These are phyloP conservation scores for Sambucus nigra DNA, from an alignment of 129 eudicot species.

Conservation along the genomic window DNA sequence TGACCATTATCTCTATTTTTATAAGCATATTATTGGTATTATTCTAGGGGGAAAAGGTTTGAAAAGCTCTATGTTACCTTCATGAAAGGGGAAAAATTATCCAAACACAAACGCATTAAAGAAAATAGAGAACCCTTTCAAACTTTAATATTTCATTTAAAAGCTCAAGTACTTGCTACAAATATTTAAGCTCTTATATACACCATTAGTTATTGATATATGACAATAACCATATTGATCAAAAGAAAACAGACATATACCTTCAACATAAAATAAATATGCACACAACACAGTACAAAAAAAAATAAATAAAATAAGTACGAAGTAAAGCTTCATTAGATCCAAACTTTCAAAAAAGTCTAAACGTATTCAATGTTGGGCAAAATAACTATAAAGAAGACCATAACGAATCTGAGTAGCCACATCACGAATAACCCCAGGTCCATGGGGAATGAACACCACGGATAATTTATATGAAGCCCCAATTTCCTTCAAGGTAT, in stretches of 20 bases:
- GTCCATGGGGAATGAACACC: slow-evolving; percentile 75
- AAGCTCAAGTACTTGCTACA: not conserved
- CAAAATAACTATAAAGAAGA: slow-evolving; percentile 43
- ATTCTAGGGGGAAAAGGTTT: too few species aligned
- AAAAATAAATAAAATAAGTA: not conserved
- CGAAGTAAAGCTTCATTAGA: not conserved
- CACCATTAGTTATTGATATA: not conserved
- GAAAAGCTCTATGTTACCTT: too few species aligned
- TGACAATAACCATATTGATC: too few species aligned
- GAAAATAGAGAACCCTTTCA: too few species aligned
- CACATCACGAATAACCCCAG: slow-evolving; percentile 70
- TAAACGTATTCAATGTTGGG: not conserved
- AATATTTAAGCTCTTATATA: not conserved
- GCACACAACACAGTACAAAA: not conserved
- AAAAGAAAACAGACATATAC: not conserved
- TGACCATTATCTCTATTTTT: too few species aligned
- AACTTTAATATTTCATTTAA: too few species aligned
- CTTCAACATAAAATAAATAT: too few species aligned
- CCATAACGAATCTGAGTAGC: slow-evolving; percentile 81
- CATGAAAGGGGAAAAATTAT: too few species aligned
- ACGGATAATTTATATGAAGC: slow-evolving; percentile 63
- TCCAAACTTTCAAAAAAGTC: not conserved
- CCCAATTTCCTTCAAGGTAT: slow-evolving; percentile 79
- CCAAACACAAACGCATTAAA: too few species aligned
- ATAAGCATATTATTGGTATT: too few species aligned